Evolutionary conservation across 2,329 filamentous ascomycete species (phyloP).

Genomic region (Shiraia sp.): DNA sequence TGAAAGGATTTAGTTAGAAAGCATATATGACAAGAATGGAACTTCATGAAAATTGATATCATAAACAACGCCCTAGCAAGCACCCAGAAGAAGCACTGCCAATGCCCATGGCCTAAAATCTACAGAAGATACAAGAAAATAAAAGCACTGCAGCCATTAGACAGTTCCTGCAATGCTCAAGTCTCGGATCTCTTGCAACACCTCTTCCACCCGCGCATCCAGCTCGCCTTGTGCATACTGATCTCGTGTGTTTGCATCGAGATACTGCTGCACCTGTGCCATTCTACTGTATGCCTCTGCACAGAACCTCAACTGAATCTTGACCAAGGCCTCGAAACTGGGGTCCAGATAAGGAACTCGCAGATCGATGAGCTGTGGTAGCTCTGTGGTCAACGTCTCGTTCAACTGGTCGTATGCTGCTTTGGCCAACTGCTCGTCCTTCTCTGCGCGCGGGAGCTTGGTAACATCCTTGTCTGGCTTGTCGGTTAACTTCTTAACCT

Average conservation of each 20-base stretch:
- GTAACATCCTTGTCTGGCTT: conserved; percentile 99
- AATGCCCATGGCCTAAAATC: too few species aligned
- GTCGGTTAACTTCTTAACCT: conserved; percentile 95
- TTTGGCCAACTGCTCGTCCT: conserved; percentile 93
- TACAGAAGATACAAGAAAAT: too few species aligned
- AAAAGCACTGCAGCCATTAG: too few species aligned
- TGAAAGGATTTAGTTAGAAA: too few species aligned
- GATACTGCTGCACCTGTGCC: conserved; percentile 98
- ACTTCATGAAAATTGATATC: too few species aligned
- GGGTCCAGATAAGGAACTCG: conserved; percentile 97
- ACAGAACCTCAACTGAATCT: conserved; percentile 97
- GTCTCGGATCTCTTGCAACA: conserved; percentile 94
- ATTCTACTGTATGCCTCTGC: conserved; percentile 96
- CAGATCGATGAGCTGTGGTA: conserved; percentile 94
- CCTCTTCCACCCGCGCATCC: conserved; percentile 90
- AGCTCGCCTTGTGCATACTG: conserved; percentile 94
- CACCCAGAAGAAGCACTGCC: too few species aligned
- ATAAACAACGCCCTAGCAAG: too few species aligned
- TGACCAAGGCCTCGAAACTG: conserved; percentile 95
- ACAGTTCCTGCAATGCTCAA: conserved; percentile 86
- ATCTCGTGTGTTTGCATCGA: conserved; percentile 92
- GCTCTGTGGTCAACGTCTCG: conserved; percentile 88
- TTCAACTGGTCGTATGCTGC: conserved; percentile 95
- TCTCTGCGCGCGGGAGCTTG: conserved; percentile 93
- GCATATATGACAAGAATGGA: too few species aligned